Evolutionary conservation across 2,329 filamentous ascomycete genomes (phyloP), one percentile per base, ranked within the genome.

Genomic region (Grosmannia clavigera): DNA sequence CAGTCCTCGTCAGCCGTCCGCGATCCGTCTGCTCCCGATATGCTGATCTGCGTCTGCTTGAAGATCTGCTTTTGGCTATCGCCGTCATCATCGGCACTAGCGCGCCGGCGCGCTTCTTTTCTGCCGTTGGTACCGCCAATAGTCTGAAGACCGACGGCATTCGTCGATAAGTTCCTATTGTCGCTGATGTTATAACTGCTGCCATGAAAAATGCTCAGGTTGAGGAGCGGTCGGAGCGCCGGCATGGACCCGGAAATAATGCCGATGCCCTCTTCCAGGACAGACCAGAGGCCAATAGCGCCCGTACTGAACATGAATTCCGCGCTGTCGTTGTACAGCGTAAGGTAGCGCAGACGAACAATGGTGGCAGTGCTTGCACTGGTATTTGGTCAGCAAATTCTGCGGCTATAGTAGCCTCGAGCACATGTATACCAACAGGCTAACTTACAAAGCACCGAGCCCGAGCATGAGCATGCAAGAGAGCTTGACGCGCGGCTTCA

Each of bases 51-150:
- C 25, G 55, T 57, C 40, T 57, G 38, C 19, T 57, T 57, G 27
- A 57, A 29, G 55, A 57, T 57, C 19, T 50, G 55, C 16, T 57
- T 57, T n/a, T 57, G 55, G 55, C 55, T 57, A 27, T 57, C 55
- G 14, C 55, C 55, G 55, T 57, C 55, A 27, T 48, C 43, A n/a
- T 48, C 55, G 55, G 3, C 35, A 22, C 55, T 27, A 10, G 14
- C 19, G 19, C 40, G 55, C 55, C 35, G 38, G 9, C 27, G 38
- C 55, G 55, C 11, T n/a, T 43, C 29, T 19, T 27, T 56, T 11
- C 22, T 51, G 56, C 56, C 48, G 29, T 31, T 12, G 2, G 56
- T 58, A n/a, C 56, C 56, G 29, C 56, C 56, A 38, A 58, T 58
- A 3, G 56, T 58, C 10, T 51, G 2, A 7, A 58, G 56, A 5